Evolutionary conservation across 768 basidiomycete species (phyloP), one percentile per base, ranked within the genome.

Genomic region (Obba rivulosa): DNA sequence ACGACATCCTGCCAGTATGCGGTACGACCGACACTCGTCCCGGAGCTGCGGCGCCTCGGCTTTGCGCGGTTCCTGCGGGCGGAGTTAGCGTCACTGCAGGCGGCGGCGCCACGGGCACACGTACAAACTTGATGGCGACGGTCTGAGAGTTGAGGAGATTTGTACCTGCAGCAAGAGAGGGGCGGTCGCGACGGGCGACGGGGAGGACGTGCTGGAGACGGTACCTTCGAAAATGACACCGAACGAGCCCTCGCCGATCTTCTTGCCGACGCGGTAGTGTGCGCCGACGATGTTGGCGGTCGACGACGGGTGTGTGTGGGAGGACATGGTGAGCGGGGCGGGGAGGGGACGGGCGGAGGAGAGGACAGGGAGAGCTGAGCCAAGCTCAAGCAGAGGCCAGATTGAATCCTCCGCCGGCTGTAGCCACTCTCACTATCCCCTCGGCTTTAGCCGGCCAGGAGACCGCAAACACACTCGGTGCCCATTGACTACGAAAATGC

Each of bases 111-210:
- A 37, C 45, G 57, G 35, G 57, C 37, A 53, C 34, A 83, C 94
- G 70, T 63, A 98, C 96, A 80, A 99, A 99, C 77, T 99, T 99
- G 83, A 99, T 98, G 55, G 96, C 96, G 52, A 98, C 95, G 9
- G 93, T 94, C 73, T 95, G 93, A 3, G 89, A 92, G 76, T 99
- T 99, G 72, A 98, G 83, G 25, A 99, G 76, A 65, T 99, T 99
- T 8, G 93, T 95, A 22, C 95, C 95, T 97, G 62, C 42, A 43
- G 21, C 45, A 43, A n/a, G 40, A 34, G 28, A 21, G 31, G 25
- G n/a, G 23, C n/a, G 41, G 41, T 42, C 22, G 41, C 8, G 20
- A 35, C 28, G 17, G 23, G 24, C 8, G 46, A 34, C 45, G 28
- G 28, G 44, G 28, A 46, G 39, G 16, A 20, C n/a, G 35, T 38